A percentile compares a stretch with the other conserved stretches of the same genome.
Conservation (phyloP, 2,329 filamentous ascomycete genomes). For the Lachnellula arida region DNA sequence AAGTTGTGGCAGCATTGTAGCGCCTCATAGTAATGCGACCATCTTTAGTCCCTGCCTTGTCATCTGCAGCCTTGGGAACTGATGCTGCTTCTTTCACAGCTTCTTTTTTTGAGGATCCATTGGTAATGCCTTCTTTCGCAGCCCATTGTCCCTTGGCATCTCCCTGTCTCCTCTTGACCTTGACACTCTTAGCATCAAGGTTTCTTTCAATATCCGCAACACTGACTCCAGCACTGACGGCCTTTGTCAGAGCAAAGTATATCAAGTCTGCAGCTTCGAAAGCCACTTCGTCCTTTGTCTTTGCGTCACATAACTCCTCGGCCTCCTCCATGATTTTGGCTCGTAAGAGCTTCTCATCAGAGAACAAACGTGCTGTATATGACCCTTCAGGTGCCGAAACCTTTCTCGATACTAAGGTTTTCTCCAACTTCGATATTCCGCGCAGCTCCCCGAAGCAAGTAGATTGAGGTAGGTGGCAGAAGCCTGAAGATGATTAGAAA, state of each 20-base stretch:
- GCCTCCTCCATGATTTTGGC: conserved; percentile 99
- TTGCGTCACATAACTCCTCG: conserved; percentile 86
- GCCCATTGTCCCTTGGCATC: conserved; percentile 94
- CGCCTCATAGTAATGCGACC: conserved; percentile 78
- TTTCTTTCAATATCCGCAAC: conserved; percentile 88
- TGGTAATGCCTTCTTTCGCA: conserved; percentile 67
- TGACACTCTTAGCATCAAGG: conserved; percentile 89
- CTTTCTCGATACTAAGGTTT: conserved; percentile 80
- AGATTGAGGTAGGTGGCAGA: conserved; percentile 90
- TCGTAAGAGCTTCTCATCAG: conserved; percentile 79
- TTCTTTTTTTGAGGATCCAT: conserved; percentile 34
- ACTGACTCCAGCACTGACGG: conserved; percentile 75
- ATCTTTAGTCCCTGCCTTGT: conserved; percentile 44
- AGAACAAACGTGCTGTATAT: conserved; percentile 90
- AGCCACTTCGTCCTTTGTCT: conserved; percentile 75
- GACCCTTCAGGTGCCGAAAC: conserved; percentile 79
- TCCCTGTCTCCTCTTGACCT: conserved; percentile 88
- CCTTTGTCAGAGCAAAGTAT: conserved; percentile 93
- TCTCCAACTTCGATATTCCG: conserved; percentile 79
- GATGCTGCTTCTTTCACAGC: conserved; percentile 42
- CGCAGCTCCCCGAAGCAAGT: conserved; percentile 86
- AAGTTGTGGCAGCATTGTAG: conserved; percentile 62
- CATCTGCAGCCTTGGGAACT: conserved; percentile 46
- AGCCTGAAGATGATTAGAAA: conserved; percentile 43
- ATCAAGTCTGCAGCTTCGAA: conserved; percentile 94